Evolutionary conservation across 2,329 filamentous ascomycete species (phyloP).

Genomic region (Piedraia hortae): DNA sequence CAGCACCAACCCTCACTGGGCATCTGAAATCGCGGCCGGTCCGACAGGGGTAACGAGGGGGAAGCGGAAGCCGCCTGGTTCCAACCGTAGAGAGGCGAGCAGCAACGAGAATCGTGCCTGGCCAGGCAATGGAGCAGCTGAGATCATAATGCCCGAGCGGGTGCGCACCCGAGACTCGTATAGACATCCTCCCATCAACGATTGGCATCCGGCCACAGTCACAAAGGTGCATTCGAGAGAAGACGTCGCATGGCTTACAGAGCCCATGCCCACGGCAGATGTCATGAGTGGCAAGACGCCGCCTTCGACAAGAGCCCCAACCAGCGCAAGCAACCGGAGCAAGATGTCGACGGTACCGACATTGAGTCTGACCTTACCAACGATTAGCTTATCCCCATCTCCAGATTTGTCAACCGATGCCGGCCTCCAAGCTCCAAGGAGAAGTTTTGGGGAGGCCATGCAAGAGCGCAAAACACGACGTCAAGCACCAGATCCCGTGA

Average conservation of each 20-base stretch:
- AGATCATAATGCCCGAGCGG: conserved; percentile 6
- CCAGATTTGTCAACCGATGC: too few species aligned
- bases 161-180: conserved; percentile 5
- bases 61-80: conserved; percentile 16
- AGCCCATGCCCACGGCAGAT: conserved; percentile 68
- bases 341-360: too few species aligned
- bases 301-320: too few species aligned
- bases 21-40: conserved; percentile 59
- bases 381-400: too few species aligned
- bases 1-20: conserved; percentile 70
- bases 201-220: conserved; percentile 31
- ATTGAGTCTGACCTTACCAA: too few species aligned
- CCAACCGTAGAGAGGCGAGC: conserved; percentile 11
- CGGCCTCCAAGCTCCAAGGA: too few species aligned
- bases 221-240: conserved; percentile 15
- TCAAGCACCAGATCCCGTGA: too few species aligned
- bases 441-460: too few species aligned
- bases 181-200: conserved; percentile 33
- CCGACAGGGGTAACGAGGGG: conserved; percentile 26
- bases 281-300: conserved; percentile 72
- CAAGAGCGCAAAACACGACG: too few species aligned
- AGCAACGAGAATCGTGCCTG: conserved; percentile 14
- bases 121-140: conserved; percentile 20
- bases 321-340: conserved; percentile 15
- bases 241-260: conserved; percentile 71